phyloP scores from a whole-genome alignment of 768 basidiomycete species.

The Pulveroboletus sp. region DNA sequence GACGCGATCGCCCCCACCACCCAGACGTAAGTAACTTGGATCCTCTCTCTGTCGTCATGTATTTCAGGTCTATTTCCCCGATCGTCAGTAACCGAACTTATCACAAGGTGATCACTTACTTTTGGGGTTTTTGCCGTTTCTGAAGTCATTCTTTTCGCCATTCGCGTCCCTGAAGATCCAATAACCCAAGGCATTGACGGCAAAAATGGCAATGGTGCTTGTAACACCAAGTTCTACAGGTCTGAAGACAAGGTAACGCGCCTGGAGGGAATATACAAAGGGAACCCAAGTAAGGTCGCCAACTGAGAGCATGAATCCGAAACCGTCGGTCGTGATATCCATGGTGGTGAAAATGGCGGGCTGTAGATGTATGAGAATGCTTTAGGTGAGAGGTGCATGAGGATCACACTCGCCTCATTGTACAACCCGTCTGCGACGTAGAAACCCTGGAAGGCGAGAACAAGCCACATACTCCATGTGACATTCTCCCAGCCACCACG shows the following conservation, averaged over 20 bases:
- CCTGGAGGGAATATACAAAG: conserved; percentile 90
- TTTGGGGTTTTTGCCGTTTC: conserved; percentile 92
- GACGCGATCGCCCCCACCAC: conserved; percentile 95
- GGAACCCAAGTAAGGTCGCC: conserved; percentile 95
- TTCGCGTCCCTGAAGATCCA: conserved; percentile 91
- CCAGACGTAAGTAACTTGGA: conserved; percentile 91
- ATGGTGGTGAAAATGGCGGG: conserved; percentile 90
- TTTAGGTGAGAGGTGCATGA: background rate
- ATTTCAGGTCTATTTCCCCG: conserved; percentile 59
- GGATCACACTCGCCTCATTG: conserved; percentile 71
- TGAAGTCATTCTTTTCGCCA: conserved; percentile 93
- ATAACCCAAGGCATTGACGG: conserved; percentile 70
- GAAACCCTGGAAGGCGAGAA: conserved; percentile 78
- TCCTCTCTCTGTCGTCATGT: conserved; percentile 78
- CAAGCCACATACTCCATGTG: conserved; percentile 92
- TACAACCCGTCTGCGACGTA: conserved; percentile 87
- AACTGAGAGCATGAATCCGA: conserved; percentile 96
- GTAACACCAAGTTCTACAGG: conserved; percentile 72
- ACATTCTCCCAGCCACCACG: conserved; percentile 59
- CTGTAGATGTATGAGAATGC: conserved; percentile 35
- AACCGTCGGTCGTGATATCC: conserved; percentile 97
- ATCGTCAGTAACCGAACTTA: conserved; percentile 2
- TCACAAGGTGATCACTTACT: conserved; percentile 43
- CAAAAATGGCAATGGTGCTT: conserved; percentile 53
- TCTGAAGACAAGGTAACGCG: conserved; percentile 90